Evolutionary conservation across 73 alveolate genomes (phyloP), one percentile per base, ranked within the genome.

Genomic region (Tetrahymena malaccensis): DNA sequence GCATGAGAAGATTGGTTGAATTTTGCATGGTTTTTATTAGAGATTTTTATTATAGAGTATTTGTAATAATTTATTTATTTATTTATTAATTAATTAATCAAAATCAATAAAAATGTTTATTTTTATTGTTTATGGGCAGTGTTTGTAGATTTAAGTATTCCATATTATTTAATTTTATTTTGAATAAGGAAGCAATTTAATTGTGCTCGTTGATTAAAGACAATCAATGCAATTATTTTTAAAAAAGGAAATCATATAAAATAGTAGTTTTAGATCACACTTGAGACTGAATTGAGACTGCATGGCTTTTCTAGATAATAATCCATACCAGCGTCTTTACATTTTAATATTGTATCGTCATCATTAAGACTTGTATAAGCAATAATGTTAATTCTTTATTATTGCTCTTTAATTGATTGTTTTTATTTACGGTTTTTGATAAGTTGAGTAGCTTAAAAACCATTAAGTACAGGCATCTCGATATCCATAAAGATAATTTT

Each of bases 401-500:
- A 50, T 50, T 50, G 37, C 5, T 70, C 89, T 70, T 31, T 70
- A 19, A 70, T 9, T 10, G 84, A 37, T 38, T 89, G 19, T 13
- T 58, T 85, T 25, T 89, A 85, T 84, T 95, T 89, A 33, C 70
- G 3, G n/a, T 35, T 31, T 17, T 50, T 40, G 37, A 95, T 95
- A 58, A 70, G 38, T 85, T 89, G 70, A 44, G 97, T 55, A 31
- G 97, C 57, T 89, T 95, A 34, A 10, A 89, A 38, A 15, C 97
- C 97, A 95, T 89, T 95, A 34, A 95, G 31, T 0, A 43, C 35
- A 21, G 97, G 97, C 97, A 95, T 95, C 55, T 85, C 95, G 34
- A 95, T 43, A 55, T 95, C 97, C 97, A 95, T 85, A 34, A 95
- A 95, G 35, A 95, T 95, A 34, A 95, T 43, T 95, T 85, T 89